Evolutionary conservation across 345 rosid species (phyloP), one percentile per base, ranked within the genome.

Genomic region (Cardamine resedifolia): DNA sequence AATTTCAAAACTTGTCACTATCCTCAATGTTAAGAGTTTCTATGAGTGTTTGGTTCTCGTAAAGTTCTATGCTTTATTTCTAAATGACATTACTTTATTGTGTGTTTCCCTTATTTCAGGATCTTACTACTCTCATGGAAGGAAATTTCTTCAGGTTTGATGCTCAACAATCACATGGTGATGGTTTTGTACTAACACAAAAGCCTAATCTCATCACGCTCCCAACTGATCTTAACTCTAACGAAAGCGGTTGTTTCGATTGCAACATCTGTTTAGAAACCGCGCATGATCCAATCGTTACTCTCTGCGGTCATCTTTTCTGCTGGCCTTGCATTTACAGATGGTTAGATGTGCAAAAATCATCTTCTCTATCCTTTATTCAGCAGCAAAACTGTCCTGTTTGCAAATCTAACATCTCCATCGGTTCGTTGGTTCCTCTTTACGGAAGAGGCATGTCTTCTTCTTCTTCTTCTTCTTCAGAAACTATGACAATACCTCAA

Each of bases 311-410:
- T 21, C 96, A 90, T 65, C 78, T 90, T 19, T 90, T 79, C 66
- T 90, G 96, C 76, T 90, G 96, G 94, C 87, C 92, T 6, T 90
- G 96, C 75, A 83, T 90, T 31, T 90, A 86, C 74, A 81, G 62
- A 34, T 73, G 77, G 77, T 36, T 73, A 24, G 20, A 73, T 34
- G 50, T 64, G 6, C 71, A 73, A 3, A 72, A 75, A 71, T 68
- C 79, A 48, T 78, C 83, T 21, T 66, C 88, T 5, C 68, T 78
- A 3, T 57, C 84, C 7, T 81, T 79, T 36, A 71, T 68, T 58
- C 71, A 66, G 23, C 83, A 81, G 9, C 88, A 81, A 56, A 82
- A 81, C 57, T 92, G 98, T 70, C 98, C 96, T 3, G 86, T 92
- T 15, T 92, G 98, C 86, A 92, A 92, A 76, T 76, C 93, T 2